Percentiles rank a stretch among this genome's conserved stretches.
Evolutionary conservation across 129 eudicot species (phyloP).

Genomic region (Helianthus annuus): HanXRQr2.0-SUNRISE NC_035449.2:3188669-3189168

Average conservation of each 20-base stretch:
- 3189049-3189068: constrained; percentile 83
- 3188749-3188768: background rate
- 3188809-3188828: background rate
- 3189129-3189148: constrained; percentile 7
- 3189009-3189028: constrained; percentile 10
- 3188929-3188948: constrained; percentile 20
- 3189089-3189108: constrained; percentile 85
- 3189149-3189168: background rate
- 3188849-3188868: constrained; percentile 15
- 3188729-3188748: background rate
- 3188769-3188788: background rate
- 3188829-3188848: background rate
- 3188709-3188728: constrained; percentile 3
- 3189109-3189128: constrained; percentile 77
- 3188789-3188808: background rate
- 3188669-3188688: too few species aligned
- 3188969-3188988: constrained; percentile 10
- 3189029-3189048: constrained; percentile 61
- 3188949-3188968: constrained; percentile 17
- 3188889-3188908: background rate
- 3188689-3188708: background rate
- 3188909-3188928: background rate
- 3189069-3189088: constrained; percentile 77
- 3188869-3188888: constrained; percentile 17
- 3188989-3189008: background rate